Evolutionary conservation across 345 rosid genomes (phyloP).

Genomic region (Syzygium oleosum): DNA sequence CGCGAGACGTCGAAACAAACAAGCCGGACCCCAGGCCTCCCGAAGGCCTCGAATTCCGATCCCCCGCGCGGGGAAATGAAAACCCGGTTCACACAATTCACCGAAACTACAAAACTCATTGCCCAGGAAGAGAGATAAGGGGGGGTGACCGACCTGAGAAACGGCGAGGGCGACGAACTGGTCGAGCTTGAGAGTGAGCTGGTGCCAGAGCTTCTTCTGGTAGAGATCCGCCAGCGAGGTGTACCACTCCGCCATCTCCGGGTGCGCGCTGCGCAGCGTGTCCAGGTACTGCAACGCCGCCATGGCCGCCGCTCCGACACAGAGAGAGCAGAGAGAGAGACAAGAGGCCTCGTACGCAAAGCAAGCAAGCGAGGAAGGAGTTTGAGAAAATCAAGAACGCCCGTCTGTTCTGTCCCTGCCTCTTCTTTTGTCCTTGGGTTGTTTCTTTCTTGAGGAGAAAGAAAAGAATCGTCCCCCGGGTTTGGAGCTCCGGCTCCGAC

Average conservation of each 20-base stretch:
- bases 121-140: background rate
- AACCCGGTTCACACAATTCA: background rate
- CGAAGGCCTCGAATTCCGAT: background rate
- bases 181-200: conserved; percentile 95
- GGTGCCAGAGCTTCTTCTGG: conserved; percentile 99
- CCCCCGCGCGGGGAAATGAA: background rate
- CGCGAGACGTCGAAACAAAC: background rate
- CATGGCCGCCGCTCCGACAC: conserved; percentile 25
- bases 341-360: background rate
- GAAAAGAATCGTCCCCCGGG: conserved; percentile 1
- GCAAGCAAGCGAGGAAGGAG: background rate
- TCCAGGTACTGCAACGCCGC: conserved; percentile 86
- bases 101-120: background rate
- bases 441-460: conserved; percentile 14
- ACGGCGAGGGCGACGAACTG: conserved; percentile 83
- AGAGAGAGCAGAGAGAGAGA: background rate
- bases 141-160: conserved; percentile 47
- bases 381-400: background rate
- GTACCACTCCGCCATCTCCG: conserved; percentile 92
- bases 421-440: background rate
- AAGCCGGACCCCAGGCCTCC: background rate
- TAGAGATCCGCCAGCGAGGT: conserved; percentile 88
- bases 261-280: conserved; percentile 50
- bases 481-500: no score
- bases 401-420: background rate